Conservation (phyloP, 352 stramenopile species). For the Phytopythium litorale region DNA sequence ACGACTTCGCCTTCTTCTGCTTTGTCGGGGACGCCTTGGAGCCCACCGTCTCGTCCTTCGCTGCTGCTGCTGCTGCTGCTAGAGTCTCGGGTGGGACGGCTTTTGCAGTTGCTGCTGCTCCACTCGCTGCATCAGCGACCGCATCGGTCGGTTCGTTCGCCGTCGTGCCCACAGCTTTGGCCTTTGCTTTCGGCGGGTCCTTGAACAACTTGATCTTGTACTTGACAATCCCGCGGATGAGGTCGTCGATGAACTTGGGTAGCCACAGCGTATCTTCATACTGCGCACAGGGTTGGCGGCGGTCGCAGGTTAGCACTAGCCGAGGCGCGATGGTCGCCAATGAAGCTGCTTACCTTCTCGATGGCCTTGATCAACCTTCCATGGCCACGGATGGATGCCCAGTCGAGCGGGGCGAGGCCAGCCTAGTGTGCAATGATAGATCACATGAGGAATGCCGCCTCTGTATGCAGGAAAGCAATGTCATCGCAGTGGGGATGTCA, state of each 20-base stretch:
- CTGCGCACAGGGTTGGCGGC: slow-evolving; percentile 7
- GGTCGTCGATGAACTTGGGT: slow-evolving; percentile 66
- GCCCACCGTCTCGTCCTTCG: neutral
- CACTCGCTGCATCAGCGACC: neutral
- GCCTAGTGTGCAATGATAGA: slow-evolving; percentile 9
- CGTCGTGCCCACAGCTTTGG: neutral
- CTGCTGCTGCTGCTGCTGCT: neutral
- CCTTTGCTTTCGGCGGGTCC: slow-evolving; percentile 21
- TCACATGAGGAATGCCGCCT: neutral
- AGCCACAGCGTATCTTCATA: slow-evolving; percentile 64
- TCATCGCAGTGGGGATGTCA: neutral
- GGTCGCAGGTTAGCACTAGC: neutral
- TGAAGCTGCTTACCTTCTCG: slow-evolving; percentile 28
- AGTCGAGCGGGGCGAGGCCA: slow-evolving; percentile 50
- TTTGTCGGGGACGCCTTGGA: neutral
- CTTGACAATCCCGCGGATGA: slow-evolving; percentile 59
- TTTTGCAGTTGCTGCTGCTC: neutral
- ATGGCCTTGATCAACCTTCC: slow-evolving; percentile 44
- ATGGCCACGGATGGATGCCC: slow-evolving; percentile 47
- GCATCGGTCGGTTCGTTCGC: neutral
- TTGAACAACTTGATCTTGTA: slow-evolving; percentile 81
- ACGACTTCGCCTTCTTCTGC: neutral
- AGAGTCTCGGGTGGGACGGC: neutral
- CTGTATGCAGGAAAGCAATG: neutral
- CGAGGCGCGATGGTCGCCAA: neutral